These are phyloP conservation scores for Decorospora gaudefroyi DNA, from an alignment of 2,329 filamentous ascomycete genomes.

Conservation along the genomic window DNA sequence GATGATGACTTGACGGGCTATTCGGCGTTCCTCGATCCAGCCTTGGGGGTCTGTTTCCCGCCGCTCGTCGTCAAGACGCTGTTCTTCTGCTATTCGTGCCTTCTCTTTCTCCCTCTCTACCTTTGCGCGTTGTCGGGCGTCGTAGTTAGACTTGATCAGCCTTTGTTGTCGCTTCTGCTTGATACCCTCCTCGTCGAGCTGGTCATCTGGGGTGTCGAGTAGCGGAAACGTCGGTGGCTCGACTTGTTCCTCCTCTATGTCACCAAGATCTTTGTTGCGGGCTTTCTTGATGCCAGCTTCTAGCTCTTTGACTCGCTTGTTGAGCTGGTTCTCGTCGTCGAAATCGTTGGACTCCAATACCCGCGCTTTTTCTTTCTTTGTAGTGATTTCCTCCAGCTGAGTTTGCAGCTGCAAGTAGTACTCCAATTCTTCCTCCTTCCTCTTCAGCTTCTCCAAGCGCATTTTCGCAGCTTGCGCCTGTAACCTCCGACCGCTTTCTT, in stretches of 20 bases:
- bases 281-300: constrained; percentile 89
- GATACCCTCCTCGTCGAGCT: constrained; percentile 86
- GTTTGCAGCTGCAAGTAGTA: constrained; percentile 86
- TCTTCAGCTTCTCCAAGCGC: constrained; percentile 91
- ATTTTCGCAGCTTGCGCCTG: constrained; percentile 98
- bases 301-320: constrained; percentile 82
- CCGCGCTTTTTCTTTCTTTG: constrained; percentile 81
- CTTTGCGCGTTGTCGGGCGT: constrained; percentile 90
- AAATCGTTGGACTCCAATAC: constrained; percentile 89
- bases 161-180: constrained; percentile 94
- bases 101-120: constrained; percentile 94
- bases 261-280: constrained; percentile 89
- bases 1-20: constrained; percentile 70
- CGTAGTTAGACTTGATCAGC: constrained; percentile 91
- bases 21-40: constrained; percentile 83
- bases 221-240: constrained; percentile 86
- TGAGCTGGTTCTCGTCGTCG: constrained; percentile 85
- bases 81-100: constrained; percentile 78
- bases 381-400: constrained; percentile 70
- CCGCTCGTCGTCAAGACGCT: constrained; percentile 79
- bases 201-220: constrained; percentile 85
- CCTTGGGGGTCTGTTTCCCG: constrained; percentile 81
- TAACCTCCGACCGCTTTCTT: constrained; percentile 86
- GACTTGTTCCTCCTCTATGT: constrained; percentile 73
- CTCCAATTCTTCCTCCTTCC: constrained; percentile 92